Base-by-base conservation (phyloP, 345 rosid species). In the Moricandia arvensis region DNA sequence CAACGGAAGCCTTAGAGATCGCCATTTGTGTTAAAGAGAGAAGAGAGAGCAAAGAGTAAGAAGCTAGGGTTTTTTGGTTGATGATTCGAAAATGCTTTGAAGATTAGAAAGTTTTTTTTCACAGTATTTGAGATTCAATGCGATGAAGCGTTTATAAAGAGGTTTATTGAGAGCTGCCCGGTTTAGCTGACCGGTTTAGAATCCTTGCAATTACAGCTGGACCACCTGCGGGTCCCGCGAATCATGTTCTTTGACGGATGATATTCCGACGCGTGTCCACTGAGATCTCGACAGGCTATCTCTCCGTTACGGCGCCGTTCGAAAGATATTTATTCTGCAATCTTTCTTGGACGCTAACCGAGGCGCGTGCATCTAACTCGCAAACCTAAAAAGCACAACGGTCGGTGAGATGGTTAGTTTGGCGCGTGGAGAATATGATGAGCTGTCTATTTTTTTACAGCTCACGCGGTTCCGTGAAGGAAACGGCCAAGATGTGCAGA, bases 11-110 rank as follows among this genome's bases (percentile, higher is more conserved):
- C 59, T 82, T 87, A 0, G 78, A 55, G 66, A 75, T 9, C 17
- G 87, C 87, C 91, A 90, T 90, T 82, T 60, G 21, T 3, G n/a
- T 16, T 45, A 30, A 1, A 8, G 0, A 35, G 2, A 2, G 3
- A 35, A 29, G 15, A 5, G 27, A 7, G 16, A 6, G 18, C 4
- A 26, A 16, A 9, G n/a, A n/a, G n/a, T n/a, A 58, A 26, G 6
- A 12, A 11, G 63, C 47, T 74, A 27, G 53, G 59, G 47, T 58
- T 64, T 53, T 55, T 21, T 1, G 11, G 18, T 21, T 1, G n/a
- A 24, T 59, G 68, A n/a, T 72, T 67, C 5, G 55, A 58, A 27
- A 29, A 13, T 24, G 9, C 35, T 54, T 18, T 6, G 15, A 18
- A n/a, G 55, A 21, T 16, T 45, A 0, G 6, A 15, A 15, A 49